Conservation (phyloP, 2,329 filamentous ascomycete species). For the Colletotrichum phormii region DNA sequence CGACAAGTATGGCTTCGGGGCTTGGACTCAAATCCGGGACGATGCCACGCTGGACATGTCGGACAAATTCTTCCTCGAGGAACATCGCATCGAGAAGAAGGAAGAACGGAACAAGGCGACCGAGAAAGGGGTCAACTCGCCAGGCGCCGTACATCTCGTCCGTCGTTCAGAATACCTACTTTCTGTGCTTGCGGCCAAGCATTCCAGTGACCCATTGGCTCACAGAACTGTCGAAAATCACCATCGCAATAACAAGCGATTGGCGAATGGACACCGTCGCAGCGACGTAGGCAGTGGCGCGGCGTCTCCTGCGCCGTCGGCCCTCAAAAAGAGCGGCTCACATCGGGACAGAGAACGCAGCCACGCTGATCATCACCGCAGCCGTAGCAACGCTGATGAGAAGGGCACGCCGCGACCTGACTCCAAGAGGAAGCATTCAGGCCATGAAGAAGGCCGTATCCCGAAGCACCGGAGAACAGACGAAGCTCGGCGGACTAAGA, state of each 20-base stretch:
- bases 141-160: slow-evolving; percentile 96
- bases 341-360: slow-evolving; percentile 60
- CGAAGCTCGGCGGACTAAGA: slow-evolving; percentile 52
- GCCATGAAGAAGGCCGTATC: slow-evolving; percentile 56
- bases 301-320: slow-evolving; percentile 76
- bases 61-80: slow-evolving; percentile 96
- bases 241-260: slow-evolving; percentile 93
- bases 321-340: slow-evolving; percentile 59
- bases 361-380: slow-evolving; percentile 61
- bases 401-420: slow-evolving; percentile 64
- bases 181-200: slow-evolving; percentile 90
- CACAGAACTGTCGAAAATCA: slow-evolving; percentile 90
- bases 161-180: slow-evolving; percentile 94
- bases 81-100: slow-evolving; percentile 98
- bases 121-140: slow-evolving; percentile 87
- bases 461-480: slow-evolving; percentile 57
- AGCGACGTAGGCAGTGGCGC: slow-evolving; percentile 70
- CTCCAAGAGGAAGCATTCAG: slow-evolving; percentile 70
- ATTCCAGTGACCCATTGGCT: slow-evolving; percentile 79
- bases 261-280: slow-evolving; percentile 70
- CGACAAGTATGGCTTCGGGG: slow-evolving; percentile 91
- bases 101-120: slow-evolving; percentile 86
- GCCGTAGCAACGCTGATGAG: slow-evolving; percentile 63
- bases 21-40: slow-evolving; percentile 94
- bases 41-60: slow-evolving; percentile 86